Evolutionary conservation across 192 early-diverging fungal species (phyloP).

Genomic region (Lobulomyces angularis): DNA sequence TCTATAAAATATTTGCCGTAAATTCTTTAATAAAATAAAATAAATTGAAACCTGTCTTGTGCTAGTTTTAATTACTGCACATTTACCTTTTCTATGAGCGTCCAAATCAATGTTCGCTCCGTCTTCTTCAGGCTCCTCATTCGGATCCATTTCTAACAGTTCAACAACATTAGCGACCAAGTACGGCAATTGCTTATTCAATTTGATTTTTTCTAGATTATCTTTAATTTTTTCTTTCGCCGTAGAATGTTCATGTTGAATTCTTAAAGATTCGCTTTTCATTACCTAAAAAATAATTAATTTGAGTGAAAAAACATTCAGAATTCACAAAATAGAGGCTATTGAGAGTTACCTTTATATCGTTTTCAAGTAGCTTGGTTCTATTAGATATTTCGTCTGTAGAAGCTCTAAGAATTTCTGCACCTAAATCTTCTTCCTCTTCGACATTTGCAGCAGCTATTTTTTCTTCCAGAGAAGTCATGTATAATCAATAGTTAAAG

Average conservation of each 20-base stretch:
- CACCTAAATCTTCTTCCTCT: conserved; percentile 59
- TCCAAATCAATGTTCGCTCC: conserved; percentile 89
- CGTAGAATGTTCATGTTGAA: conserved; percentile 74
- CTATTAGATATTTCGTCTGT: conserved; percentile 89
- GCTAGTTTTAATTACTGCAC: conserved; percentile 91
- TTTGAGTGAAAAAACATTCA: neutral
- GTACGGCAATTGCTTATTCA: conserved; percentile 95
- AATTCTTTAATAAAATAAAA: neutral
- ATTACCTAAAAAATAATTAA: conserved; percentile 45
- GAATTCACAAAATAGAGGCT: neutral
- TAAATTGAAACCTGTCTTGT: conserved; percentile 61
- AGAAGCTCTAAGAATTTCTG: conserved; percentile 75
- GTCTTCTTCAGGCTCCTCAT: conserved; percentile 85
- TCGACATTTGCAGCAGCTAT: conserved; percentile 12
- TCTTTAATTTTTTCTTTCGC: conserved; percentile 92
- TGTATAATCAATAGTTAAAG: neutral
- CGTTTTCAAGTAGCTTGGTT: conserved; percentile 86
- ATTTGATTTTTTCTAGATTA: conserved; percentile 95
- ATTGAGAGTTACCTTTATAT: conserved; percentile 70
- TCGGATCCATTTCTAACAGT: conserved; percentile 83
- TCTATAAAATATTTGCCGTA: conserved; percentile 30
- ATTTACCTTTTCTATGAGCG: conserved; percentile 86
- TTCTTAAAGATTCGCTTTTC: conserved; percentile 79
- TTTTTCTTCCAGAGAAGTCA: conserved; percentile 5
- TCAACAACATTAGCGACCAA: conserved; percentile 94